Evolutionary conservation across 441 rosid genomes (phyloP).

Genomic region (Erodium chrysanthum): DNA sequence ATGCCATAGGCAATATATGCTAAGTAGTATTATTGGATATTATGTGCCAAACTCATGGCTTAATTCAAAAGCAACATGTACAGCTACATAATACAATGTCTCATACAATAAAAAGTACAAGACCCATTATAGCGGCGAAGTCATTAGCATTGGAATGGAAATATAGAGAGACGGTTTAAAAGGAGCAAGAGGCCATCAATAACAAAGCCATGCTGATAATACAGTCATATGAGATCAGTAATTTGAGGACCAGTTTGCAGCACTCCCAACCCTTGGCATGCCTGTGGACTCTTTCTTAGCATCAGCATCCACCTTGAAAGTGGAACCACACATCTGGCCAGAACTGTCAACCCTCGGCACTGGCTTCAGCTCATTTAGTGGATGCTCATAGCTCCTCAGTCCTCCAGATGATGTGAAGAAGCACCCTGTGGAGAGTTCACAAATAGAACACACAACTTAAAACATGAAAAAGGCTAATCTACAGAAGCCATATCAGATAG

Average conservation of each 20-base stretch:
- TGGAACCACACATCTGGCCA: conserved; percentile 76
- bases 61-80: conserved; percentile 23
- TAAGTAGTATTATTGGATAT: conserved; percentile 23
- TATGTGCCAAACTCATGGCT: conserved; percentile 18
- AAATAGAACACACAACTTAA: neutral
- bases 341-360: conserved; percentile 94
- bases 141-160: conserved; percentile 11
- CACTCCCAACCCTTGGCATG: conserved; percentile 89
- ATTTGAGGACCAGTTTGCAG: conserved; percentile 76
- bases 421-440: conserved; percentile 44
- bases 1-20: neutral
- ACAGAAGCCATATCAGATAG: no score
- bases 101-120: neutral
- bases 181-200: conserved; percentile 17
- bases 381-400: conserved; percentile 85
- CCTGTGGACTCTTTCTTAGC: conserved; percentile 50
- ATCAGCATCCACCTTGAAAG: conserved; percentile 66
- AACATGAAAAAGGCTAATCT: neutral
- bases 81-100: conserved; percentile 22
- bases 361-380: conserved; percentile 78
- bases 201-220: conserved; percentile 19
- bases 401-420: conserved; percentile 89
- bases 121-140: conserved; percentile 10
- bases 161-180: neutral
- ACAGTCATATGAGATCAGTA: conserved; percentile 30